Conservation (phyloP, 176 grass and related monocot genomes). For the Raddia distichophylla region DNA sequence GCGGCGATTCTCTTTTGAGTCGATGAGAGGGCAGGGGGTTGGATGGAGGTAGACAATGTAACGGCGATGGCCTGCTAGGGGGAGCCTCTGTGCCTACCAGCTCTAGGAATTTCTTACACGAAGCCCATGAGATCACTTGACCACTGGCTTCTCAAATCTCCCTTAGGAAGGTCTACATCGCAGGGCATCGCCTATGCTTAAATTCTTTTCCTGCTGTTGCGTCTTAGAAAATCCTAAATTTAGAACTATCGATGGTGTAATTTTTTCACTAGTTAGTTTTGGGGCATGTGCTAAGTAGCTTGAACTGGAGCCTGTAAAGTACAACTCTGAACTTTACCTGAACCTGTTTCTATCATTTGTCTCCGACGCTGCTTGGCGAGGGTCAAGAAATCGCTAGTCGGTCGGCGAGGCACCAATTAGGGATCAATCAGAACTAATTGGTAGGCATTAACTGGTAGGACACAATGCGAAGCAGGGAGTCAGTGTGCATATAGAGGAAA, state of each 20-base stretch:
- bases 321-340: neutral
- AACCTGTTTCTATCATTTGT: neutral
- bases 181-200: neutral
- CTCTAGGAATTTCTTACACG: neutral
- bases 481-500: too few species aligned
- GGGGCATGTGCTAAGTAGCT: constrained; percentile 3
- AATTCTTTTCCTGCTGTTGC: neutral
- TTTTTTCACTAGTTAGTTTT: neutral
- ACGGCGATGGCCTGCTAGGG: neutral
- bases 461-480: too few species aligned
- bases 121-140: neutral
- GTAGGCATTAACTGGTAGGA: too few species aligned
- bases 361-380: too few species aligned
- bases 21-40: neutral
- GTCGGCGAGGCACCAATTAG: too few species aligned
- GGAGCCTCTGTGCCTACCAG: neutral
- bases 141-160: neutral
- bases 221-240: too few species aligned
- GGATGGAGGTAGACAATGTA: neutral
- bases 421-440: too few species aligned
- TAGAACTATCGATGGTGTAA: neutral
- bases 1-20: neutral
- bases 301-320: neutral
- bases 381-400: too few species aligned
- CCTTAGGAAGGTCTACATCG: neutral